Base-by-base conservation (phyloP, 208 protist species). In the Tritrichomonas foetus region DNA sequence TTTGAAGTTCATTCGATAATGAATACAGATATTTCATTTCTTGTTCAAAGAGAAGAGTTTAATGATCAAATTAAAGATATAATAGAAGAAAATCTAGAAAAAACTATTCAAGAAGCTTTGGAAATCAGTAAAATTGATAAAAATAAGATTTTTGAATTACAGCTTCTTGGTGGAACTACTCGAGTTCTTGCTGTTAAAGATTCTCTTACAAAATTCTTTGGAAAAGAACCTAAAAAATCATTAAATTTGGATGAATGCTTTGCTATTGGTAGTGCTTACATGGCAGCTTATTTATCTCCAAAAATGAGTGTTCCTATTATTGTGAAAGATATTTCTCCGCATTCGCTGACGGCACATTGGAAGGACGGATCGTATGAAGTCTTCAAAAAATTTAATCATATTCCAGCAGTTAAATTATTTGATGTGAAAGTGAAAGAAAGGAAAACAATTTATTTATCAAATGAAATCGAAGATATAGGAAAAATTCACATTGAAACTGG, bases 1-100 rank as follows among this genome's bases (percentile, higher is more conserved):
- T 95, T 92, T 64, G 93, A 94, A 39, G 72, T 95, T 66, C 93
- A 95, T 33, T 95, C 66, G 44, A 33, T 95, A 30, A 93, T 95
- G 61, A 94, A 95, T 36, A 44, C 57, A 11, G 41, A 89, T 30
- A n/a, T 89, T 39, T 44, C 0, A 1, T 89, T 89, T 57, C 11
- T 57, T 49, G 47, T 89, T 16, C 53, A 89, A 47, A 25, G 78
- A 3, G 78, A 89, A 61, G 78, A 89, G 33, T 57, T 89, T 49
- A 57, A 53, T 20, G 27, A 25, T 53, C 1, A 0, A 33, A 89
- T 89, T 57, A 20, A 25, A 39, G 27, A 53, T 33, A 3, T 89
- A 16, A 20, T 89, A 33, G 16, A 9, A 22, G 3, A 22, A 22
- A 74, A 92, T 14, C 33, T 89, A 39, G 16, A 44, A 89, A 47